A percentile compares a stretch with the other conserved stretches of the same genome.
Evolutionary conservation across 2,329 filamentous ascomycete genomes (phyloP).

Genomic region (Trichoderma simmonsii): DNA sequence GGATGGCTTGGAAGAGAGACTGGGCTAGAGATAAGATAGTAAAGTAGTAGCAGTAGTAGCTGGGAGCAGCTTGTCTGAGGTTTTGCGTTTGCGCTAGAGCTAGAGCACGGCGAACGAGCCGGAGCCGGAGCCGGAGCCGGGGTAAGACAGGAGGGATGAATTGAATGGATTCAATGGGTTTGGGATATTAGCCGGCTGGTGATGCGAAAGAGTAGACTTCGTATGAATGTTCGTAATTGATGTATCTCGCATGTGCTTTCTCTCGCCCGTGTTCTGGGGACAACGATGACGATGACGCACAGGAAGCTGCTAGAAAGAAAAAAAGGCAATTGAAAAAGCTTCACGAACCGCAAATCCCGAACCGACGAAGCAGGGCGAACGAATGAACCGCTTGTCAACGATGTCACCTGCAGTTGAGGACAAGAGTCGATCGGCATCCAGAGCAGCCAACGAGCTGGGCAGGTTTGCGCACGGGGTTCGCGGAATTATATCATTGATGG

Average conservation of each 20-base stretch:
- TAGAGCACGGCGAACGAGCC: not conserved
- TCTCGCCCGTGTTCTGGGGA: not conserved
- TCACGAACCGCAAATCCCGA: not conserved
- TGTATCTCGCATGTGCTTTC: not conserved
- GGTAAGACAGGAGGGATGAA: not conserved
- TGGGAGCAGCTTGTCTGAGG: not conserved
- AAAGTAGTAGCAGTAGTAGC: no score
- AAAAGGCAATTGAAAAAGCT: not conserved
- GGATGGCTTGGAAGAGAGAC: not conserved
- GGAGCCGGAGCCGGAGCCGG: constrained; percentile 8
- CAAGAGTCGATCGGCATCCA: not conserved
- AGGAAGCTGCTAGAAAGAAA: not conserved
- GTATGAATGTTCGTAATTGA: not conserved
- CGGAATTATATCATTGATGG: constrained; percentile 4
- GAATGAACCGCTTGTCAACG: not conserved
- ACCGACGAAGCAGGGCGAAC: not conserved
- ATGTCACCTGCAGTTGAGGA: not conserved
- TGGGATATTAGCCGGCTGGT: not conserved
- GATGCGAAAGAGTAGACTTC: not conserved
- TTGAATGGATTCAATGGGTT: not conserved
- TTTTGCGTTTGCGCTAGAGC: not conserved
- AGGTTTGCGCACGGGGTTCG: not conserved
- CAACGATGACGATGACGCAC: constrained; percentile 4
- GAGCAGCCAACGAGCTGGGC: constrained; percentile 11
- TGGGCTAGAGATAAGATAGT: not conserved